These are phyloP conservation scores for Cladophialophora chaetospira DNA, from an alignment of 2,329 filamentous ascomycete species.

Conservation along the genomic window DNA sequence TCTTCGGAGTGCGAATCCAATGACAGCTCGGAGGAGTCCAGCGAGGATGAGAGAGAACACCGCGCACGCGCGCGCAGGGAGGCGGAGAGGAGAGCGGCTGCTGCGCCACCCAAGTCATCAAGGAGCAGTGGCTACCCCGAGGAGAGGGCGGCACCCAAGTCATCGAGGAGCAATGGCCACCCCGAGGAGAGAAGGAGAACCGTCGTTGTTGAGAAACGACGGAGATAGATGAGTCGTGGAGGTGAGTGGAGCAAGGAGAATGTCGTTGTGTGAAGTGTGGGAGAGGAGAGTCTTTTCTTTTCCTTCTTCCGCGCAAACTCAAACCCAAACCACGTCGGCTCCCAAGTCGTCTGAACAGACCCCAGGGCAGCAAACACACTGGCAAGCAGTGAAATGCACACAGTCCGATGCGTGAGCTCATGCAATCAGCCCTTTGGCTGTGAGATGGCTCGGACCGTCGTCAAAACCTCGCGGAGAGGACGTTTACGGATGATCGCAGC, in stretches of 20 bases:
- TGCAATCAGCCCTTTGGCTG: not conserved
- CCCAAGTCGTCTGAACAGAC: too few relatives aligned
- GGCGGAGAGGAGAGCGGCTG: slow-evolving; percentile 16
- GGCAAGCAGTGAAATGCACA: slow-evolving; percentile 1
- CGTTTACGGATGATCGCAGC: not conserved
- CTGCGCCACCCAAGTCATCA: not conserved
- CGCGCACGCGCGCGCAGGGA: slow-evolving; percentile 22
- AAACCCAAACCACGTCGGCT: not conserved
- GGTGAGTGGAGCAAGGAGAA: not conserved
- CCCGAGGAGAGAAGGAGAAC: slow-evolving; percentile 14
- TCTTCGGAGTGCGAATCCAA: slow-evolving; percentile 30
- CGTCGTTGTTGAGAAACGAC: slow-evolving; percentile 24
- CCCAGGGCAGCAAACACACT: too few relatives aligned
- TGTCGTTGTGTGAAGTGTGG: slow-evolving; percentile 4
- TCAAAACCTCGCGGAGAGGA: slow-evolving; percentile 17
- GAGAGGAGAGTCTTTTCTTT: slow-evolving; percentile 7
- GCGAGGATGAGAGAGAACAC: slow-evolving; percentile 29
- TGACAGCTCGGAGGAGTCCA: slow-evolving; percentile 22
- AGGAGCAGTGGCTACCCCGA: not conserved
- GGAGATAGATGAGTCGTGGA: slow-evolving; percentile 8
- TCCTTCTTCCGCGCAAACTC: slow-evolving; percentile 7
- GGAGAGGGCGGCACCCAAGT: slow-evolving; percentile 11
- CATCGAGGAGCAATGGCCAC: slow-evolving; percentile 23
- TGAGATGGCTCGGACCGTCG: slow-evolving; percentile 13
- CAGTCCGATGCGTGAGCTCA: slow-evolving; percentile 4